phyloP scores from a whole-genome alignment of 106 monocot genomes.

The Dendrobium huoshanense region DNA sequence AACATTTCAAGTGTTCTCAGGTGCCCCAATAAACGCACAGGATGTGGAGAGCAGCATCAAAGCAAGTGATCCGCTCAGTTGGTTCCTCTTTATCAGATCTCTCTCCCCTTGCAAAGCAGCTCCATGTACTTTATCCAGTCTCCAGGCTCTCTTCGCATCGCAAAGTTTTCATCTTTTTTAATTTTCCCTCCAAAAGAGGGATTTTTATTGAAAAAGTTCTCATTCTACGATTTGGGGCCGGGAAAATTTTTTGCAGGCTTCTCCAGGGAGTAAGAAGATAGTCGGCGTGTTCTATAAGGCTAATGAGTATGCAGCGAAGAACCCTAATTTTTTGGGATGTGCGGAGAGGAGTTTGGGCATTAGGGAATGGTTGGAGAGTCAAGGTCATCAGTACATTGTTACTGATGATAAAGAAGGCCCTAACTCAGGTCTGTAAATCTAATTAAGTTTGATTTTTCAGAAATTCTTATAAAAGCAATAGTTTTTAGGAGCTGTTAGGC shows the following conservation, averaged over 20 bases:
- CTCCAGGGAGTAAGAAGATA: conserved; percentile 85
- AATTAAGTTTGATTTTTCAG: neutral
- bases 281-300: conserved; percentile 97
- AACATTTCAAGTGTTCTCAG: neutral
- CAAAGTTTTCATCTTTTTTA: neutral
- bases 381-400: conserved; percentile 89
- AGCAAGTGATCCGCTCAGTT: conserved; percentile 19
- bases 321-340: conserved; percentile 88
- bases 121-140: conserved; percentile 23
- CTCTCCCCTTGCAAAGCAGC: conserved; percentile 14
- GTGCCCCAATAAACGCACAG: conserved; percentile 15
- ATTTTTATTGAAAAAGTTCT: neutral
- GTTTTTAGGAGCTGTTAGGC: neutral
- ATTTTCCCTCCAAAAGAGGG: neutral
- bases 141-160: neutral
- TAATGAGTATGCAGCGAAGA: conserved; percentile 71
- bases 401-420: conserved; percentile 98
- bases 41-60: conserved; percentile 15
- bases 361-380: conserved; percentile 77
- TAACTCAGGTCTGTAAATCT: conserved; percentile 41
- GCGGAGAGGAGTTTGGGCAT: conserved; percentile 73
- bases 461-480: neutral
- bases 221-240: neutral
- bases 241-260: conserved; percentile 34
- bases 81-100: conserved; percentile 11